A percentile compares a stretch with the other conserved stretches of the same genome.
Conservation (phyloP, 192 early-diverging fungal genomes). For the Helicostylum pulchrum region DNA sequence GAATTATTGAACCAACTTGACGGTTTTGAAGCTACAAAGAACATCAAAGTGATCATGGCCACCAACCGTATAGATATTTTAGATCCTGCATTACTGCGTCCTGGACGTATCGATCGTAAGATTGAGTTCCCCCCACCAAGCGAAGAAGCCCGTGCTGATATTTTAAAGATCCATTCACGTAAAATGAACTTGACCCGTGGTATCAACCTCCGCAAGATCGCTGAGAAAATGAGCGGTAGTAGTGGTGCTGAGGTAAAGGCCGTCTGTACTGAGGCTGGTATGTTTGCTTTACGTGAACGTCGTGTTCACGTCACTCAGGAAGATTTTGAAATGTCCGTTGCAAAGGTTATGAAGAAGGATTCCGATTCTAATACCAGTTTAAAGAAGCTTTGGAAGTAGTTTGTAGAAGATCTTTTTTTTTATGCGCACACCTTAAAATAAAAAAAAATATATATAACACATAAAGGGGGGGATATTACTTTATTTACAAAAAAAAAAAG, state of each 20-base stretch:
- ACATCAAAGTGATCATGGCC: conserved; percentile 90
- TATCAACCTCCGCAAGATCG: conserved; percentile 88
- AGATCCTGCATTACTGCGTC: conserved; percentile 82
- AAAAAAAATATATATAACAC: neutral
- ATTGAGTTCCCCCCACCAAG: conserved; percentile 90
- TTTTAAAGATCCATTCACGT: conserved; percentile 88
- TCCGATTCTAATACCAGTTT: conserved; percentile 95
- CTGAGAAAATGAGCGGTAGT: conserved; percentile 79
- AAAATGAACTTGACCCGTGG: conserved; percentile 90
- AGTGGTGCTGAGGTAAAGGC: conserved; percentile 89
- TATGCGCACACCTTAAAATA: neutral
- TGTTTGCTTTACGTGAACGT: conserved; percentile 90
- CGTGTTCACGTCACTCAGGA: conserved; percentile 99
- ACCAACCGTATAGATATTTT: conserved; percentile 91
- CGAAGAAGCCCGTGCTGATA: conserved; percentile 81
- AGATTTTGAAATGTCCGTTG: conserved; percentile 99
- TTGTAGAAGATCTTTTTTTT: too few relatives aligned
- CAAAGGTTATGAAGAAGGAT: conserved; percentile 99
- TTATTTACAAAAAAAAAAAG: neutral
- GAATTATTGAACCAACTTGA: conserved; percentile 89
- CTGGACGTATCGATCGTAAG: conserved; percentile 88
- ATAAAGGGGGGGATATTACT: neutral
- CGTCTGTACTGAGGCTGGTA: conserved; percentile 86
- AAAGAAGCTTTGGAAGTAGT: conserved; percentile 96
- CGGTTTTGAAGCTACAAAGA: conserved; percentile 87